Base-by-base conservation (phyloP, 441 rosid genomes). In the Adansonia gregorii region DNA sequence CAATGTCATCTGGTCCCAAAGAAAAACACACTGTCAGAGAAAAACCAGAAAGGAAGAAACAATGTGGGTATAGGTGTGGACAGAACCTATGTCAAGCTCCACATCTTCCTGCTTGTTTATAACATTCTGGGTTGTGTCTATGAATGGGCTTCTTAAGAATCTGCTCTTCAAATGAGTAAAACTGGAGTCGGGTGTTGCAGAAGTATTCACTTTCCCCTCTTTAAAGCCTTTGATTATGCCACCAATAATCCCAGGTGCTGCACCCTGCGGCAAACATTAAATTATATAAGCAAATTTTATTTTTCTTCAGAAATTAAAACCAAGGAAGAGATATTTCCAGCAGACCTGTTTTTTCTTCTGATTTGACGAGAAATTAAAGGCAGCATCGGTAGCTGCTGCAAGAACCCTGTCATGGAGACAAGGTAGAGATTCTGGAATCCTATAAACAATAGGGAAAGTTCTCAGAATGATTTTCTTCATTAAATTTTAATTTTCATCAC, bases 381-480 rank as follows among this genome's bases (percentile, higher is more conserved):
- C 92, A 76, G 90, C 89, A 61, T 84, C 86, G 8, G 93, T 89
- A 76, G 95, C 95, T 59, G 92, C 95, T 43, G 89, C 93, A 81
- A 91, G 86, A 75, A 91, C 91, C 77, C 86, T 84, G 82, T 91
- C 95, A 78, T 91, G 92, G 74, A 91, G 86, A 82, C 87, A 81
- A 72, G 95, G 95, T 79, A 85, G 80, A 76, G 84, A 85, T 77
- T 87, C 87, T 11, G 82, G 83, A 67, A 82, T 79, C 86, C 95
- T 91, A 80, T 43, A 86, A 82, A 75, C 12, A 41, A 24, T 31
- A 76, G 46, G 1, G 14, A 45, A 68, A 56, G 66, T 60, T 80
- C 60, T 68, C 45, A 84, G 76, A 72, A 61, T 46, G 31, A 43
- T 22, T 79, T n/a, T 66, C 63, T 20, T 66, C 58, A 17, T 24